These are phyloP conservation scores for Quercus ilex DNA, from an alignment of 306 rosid species.

Conservation along the genomic window DNA sequence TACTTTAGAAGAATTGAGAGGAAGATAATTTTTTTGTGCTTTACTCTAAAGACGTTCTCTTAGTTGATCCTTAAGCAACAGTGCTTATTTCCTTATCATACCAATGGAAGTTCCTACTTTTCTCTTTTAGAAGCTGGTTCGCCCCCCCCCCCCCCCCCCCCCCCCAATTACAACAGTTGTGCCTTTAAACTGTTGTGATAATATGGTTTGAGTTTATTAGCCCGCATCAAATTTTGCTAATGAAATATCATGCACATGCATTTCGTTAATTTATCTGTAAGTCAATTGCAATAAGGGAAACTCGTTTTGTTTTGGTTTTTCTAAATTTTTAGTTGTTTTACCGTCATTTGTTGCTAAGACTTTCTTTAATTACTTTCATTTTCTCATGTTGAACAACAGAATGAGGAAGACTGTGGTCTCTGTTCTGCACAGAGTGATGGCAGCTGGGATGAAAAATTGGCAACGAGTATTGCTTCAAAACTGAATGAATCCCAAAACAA, in stretches of 20 bases:
- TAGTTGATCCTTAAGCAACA: background rate
- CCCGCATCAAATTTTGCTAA: too few relatives aligned
- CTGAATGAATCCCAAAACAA: conserved; percentile 59
- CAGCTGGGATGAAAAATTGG: background rate
- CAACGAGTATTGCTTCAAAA: conserved; percentile 11
- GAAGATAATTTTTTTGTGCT: too few relatives aligned
- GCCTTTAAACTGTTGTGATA: too few relatives aligned
- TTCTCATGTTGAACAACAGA: conserved; percentile 26
- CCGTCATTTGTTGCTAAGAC: background rate
- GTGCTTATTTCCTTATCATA: background rate
- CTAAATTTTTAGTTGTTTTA: background rate
- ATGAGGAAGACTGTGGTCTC: conserved; percentile 23
- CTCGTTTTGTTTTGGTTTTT: background rate
- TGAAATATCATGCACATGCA: too few relatives aligned
- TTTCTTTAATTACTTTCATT: conserved; percentile 1
- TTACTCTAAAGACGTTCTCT: too few relatives aligned
- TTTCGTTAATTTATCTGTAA: too few relatives aligned
- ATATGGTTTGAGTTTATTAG: too few relatives aligned
- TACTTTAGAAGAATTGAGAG: too few relatives aligned
- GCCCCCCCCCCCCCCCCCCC: rapidly evolving
- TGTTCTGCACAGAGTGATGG: conserved; percentile 6
- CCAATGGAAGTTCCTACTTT: background rate
- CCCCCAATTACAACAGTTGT: too few relatives aligned
- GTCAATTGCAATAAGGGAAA: too few relatives aligned
- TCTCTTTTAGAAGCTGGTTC: too few relatives aligned